Conservation (phyloP, 768 basidiomycete genomes). For the Cystofilobasidium macerans region DNA sequence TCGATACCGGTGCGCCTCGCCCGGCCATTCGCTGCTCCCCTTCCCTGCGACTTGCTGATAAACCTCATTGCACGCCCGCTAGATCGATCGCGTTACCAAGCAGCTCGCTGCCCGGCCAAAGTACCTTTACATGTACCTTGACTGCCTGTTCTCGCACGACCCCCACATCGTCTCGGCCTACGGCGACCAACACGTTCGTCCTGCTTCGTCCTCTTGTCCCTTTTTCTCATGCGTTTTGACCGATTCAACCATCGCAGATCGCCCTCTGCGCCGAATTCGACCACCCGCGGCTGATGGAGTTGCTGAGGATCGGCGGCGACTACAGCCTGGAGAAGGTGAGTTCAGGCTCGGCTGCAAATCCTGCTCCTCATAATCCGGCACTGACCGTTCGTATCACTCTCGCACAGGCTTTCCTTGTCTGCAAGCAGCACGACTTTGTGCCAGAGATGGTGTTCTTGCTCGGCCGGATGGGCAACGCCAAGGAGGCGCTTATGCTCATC, state of each 20-base stretch:
- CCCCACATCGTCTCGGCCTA: constrained; percentile 66
- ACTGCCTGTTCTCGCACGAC: constrained; percentile 78
- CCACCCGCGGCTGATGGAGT: constrained; percentile 67
- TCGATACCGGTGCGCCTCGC: constrained; percentile 69
- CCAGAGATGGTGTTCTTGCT: constrained; percentile 95
- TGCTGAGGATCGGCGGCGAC: constrained; percentile 77
- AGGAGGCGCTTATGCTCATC: constrained; percentile 82
- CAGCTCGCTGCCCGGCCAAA: constrained; percentile 65
- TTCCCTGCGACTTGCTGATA: background rate
- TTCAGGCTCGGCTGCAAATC: no score
- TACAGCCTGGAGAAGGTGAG: constrained; percentile 76
- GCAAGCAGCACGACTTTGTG: constrained; percentile 60
- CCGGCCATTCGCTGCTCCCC: background rate
- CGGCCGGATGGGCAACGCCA: constrained; percentile 96
- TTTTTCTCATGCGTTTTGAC: constrained; percentile 1
- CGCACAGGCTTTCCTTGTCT: background rate
- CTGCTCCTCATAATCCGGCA: background rate
- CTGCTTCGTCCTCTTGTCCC: background rate
- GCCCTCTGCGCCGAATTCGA: constrained; percentile 86
- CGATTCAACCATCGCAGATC: constrained; percentile 45
- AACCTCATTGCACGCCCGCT: background rate
- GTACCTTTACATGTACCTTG: constrained; percentile 86
- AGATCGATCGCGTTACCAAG: constrained; percentile 79
- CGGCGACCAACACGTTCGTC: constrained; percentile 66
- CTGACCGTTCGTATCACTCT: background rate